Base-by-base conservation (phyloP, 371 early-diverging fungal species). In the Zopfochytrium polystomum region DNA sequence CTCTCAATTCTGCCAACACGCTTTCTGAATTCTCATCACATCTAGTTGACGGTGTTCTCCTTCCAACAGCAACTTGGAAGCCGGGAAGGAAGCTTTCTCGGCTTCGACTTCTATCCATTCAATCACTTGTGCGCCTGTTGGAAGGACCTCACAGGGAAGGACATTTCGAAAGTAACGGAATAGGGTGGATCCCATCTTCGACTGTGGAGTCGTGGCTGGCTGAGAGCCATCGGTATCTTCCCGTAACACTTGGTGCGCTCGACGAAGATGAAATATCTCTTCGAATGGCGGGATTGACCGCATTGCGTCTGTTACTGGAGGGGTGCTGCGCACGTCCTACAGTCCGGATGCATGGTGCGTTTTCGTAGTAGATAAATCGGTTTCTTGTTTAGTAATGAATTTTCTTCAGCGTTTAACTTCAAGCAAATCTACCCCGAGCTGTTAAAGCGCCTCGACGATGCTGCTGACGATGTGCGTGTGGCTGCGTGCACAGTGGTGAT, bases 371-470 rank as follows among this genome's bases (percentile, higher is more conserved):
- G 2, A 27, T 30, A 1, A 29, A 34, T 33, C 34, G 33, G 23
- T 59, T 3, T 3, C 9, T 42, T 25, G 29, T 33, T 22, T 47
- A 62, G n/a, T n/a, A n/a, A n/a, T n/a, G n/a, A n/a, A n/a, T n/a
- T n/a, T n/a, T n/a, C n/a, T n/a, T n/a, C n/a, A 76, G 75, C 68
- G 1, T 38, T 58, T 18, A 13, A 42, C 3, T 65, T 73, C 62
- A 77, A 77, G 46, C 67, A 51, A n/a, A 25, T 79, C 2, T 80
- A 79, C 55, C 74, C 68, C 1, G 81, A 80, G 50, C 65, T 78
- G 11, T 52, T 77, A 22, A 78, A 78, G 50, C 66, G 81, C 1
- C 34, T 80, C 32, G 81, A 80, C 62, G 81, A 80, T 61, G 74
- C 81, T 5, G 59, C 67, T 6, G 81, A 80, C 50, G 58, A 54